Conservation (phyloP, 495 filamentous ascomycete species). For the Lentithecium fluviatile region DNA sequence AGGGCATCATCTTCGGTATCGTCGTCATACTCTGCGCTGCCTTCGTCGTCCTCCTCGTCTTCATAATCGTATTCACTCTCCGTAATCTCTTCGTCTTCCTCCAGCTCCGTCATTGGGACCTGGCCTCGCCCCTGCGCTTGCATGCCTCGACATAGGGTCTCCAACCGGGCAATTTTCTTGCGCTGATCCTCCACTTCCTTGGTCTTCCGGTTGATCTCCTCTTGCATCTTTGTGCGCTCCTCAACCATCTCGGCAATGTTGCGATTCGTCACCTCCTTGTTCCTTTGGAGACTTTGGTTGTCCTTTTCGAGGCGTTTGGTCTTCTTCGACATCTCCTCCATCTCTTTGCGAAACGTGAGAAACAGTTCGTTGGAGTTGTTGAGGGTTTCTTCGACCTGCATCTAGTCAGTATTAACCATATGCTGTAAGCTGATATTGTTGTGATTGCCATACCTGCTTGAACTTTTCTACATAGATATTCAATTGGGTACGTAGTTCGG, state of each 20-base stretch:
- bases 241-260: slow-evolving; percentile 99
- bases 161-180: slow-evolving; percentile 89
- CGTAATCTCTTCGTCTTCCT: slow-evolving; percentile 69
- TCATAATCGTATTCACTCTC: slow-evolving; percentile 69
- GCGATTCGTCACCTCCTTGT: slow-evolving; percentile 87
- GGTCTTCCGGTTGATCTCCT: slow-evolving; percentile 69
- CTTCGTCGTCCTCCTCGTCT: slow-evolving; percentile 72
- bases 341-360: slow-evolving; percentile 96
- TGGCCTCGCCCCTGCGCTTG: slow-evolving; percentile 81
- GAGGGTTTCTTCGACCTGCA: slow-evolving; percentile 94
- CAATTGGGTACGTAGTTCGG: slow-evolving; percentile 87
- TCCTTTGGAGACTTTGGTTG: slow-evolving; percentile 84
- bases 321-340: slow-evolving; percentile 99
- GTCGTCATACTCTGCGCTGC: slow-evolving; percentile 49
- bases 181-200: slow-evolving; percentile 76
- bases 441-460: slow-evolving; percentile 76
- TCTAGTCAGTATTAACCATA: slow-evolving; percentile 38
- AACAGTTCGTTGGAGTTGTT: slow-evolving; percentile 99
- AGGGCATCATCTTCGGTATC: slow-evolving; percentile 42
- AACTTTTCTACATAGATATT: slow-evolving; percentile 99
- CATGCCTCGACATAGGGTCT: slow-evolving; percentile 90
- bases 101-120: slow-evolving; percentile 47
- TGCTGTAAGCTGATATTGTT: slow-evolving; percentile 21
- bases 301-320: slow-evolving; percentile 97
- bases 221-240: slow-evolving; percentile 64